Evolutionary conservation across 352 stramenopile species (phyloP), one percentile per base, ranked within the genome.

Genomic region (Aphanomyces cochlioides): DNA sequence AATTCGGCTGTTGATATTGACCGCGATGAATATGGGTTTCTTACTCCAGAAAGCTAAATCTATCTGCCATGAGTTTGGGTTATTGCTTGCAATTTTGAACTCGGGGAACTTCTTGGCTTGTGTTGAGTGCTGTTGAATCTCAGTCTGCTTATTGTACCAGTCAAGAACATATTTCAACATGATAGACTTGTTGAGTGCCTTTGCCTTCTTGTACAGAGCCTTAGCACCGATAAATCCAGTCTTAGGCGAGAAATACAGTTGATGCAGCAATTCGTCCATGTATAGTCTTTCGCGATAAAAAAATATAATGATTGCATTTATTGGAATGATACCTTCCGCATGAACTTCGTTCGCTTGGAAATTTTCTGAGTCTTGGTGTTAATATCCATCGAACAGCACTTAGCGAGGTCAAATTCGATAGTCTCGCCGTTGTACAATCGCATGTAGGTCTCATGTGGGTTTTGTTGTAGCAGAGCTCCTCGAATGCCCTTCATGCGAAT

Each of bases 401-500:
- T 57, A 63, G 34, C 50, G 4, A 73, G 34, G 53, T 73, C 57
- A 50, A 73, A 67, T 36, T 50, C 36, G 6, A 53, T 17, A 8
- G 21, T 8, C 43, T 67, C 34, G 19, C 67, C 47, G 17, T 73
- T 67, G 45, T 34, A 73, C 40, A 73, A 45, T 28, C 54, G 67
- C 57, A 67, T 58, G 36, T 67, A 67, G 41, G 41, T 67, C 43
- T 73, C 57, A 63, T 73, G 63, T 39, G 67, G 53, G 17, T 64
- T 37, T 3, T 71, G 21, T 53, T 65, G 12, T 3, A 72, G 3
- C 7, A 72, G 28, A 28, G 65, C 66, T 8, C 38, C 36, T 15
- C 53, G 66, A 48, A 72, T 72, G 4, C 66, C 56, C 28, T 72
- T 72, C 66, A 72, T 72, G 7, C 66, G 53, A 40, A 73, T 67